A percentile compares a stretch with the other conserved stretches of the same genome.
These are phyloP conservation scores for Tephrocybe sp. DNA, from an alignment of 768 basidiomycete species.

Conservation along the genomic window DNA sequence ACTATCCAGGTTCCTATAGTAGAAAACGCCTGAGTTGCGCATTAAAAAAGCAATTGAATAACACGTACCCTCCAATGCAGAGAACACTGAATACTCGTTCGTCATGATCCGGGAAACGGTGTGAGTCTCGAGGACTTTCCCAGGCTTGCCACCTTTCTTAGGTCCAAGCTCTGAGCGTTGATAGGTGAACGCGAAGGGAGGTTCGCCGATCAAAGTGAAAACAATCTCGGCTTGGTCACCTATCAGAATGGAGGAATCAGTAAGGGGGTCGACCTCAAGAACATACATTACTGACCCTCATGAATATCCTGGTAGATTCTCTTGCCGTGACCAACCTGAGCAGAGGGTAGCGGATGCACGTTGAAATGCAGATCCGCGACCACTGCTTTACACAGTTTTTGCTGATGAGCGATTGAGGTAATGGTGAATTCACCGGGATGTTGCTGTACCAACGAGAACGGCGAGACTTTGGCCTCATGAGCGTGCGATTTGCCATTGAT, in stretches of 20 bases:
- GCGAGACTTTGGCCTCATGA: conserved; percentile 75
- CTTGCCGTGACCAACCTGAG: conserved; percentile 86
- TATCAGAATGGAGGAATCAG: conserved; percentile 23
- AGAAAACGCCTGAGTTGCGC: neutral
- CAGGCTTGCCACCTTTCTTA: conserved; percentile 67
- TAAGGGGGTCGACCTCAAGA: neutral
- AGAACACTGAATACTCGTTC: conserved; percentile 86
- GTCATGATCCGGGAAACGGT: conserved; percentile 79
- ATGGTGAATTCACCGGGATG: conserved; percentile 84
- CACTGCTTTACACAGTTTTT: conserved; percentile 86
- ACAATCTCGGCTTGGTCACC: conserved; percentile 93
- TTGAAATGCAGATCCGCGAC: conserved; percentile 72
- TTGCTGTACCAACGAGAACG: conserved; percentile 84
- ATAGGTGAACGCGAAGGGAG: conserved; percentile 96
- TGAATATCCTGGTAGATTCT: conserved; percentile 82
- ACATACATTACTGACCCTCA: conserved; percentile 59
- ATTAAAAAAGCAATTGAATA: too few relatives aligned
- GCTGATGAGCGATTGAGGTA: conserved; percentile 87
- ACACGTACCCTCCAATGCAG: conserved; percentile 82
- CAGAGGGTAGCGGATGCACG: conserved; percentile 85
- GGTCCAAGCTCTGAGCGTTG: conserved; percentile 74
- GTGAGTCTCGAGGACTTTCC: conserved; percentile 88
- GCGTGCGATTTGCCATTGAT: conserved; percentile 74
- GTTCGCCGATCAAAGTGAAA: conserved; percentile 86
- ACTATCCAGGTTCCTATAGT: conserved; percentile 85